A percentile compares a stretch with the other conserved stretches of the same genome.
Evolutionary conservation across 495 filamentous ascomycete genomes (phyloP).

Genomic region (Lepidopterella palustris): DNA sequence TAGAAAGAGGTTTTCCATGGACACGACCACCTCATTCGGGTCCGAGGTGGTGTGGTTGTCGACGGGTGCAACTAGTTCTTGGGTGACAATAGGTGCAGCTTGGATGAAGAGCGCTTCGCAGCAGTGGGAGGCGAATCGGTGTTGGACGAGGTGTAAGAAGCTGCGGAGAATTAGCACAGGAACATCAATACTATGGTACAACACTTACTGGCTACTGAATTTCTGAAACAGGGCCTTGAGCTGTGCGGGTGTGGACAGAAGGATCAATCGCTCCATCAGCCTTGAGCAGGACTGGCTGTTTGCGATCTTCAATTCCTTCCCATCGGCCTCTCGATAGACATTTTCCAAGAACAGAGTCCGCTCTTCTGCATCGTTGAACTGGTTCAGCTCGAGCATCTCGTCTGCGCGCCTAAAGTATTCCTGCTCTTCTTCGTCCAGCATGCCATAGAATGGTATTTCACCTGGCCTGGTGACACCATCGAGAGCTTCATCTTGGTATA

Average conservation of each 20-base stretch:
- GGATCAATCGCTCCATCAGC: slow-evolving; percentile 83
- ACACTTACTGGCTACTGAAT: slow-evolving; percentile 69
- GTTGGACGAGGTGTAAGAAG: slow-evolving; percentile 81
- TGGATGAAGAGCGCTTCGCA: slow-evolving; percentile 88
- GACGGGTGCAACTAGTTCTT: slow-evolving; percentile 53
- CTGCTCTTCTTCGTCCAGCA: slow-evolving; percentile 82
- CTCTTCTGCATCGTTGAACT: slow-evolving; percentile 73
- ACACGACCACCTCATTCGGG: slow-evolving; percentile 41
- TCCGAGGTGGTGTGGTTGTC: slow-evolving; percentile 36
- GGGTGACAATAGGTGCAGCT: slow-evolving; percentile 68
- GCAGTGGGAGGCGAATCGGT: slow-evolving; percentile 93
- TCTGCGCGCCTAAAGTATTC: slow-evolving; percentile 90
- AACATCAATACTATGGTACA: neutral
- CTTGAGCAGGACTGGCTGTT: slow-evolving; percentile 91
- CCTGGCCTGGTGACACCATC: slow-evolving; percentile 19
- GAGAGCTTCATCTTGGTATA: slow-evolving; percentile 14
- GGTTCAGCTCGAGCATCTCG: slow-evolving; percentile 79
- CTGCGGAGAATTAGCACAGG: slow-evolving; percentile 27
- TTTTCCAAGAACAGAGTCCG: slow-evolving; percentile 72
- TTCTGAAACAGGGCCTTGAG: slow-evolving; percentile 77
- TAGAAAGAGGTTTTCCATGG: slow-evolving; percentile 82
- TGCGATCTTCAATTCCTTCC: slow-evolving; percentile 93
- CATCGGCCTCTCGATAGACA: slow-evolving; percentile 76
- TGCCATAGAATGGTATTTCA: slow-evolving; percentile 72
- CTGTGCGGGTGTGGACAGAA: slow-evolving; percentile 70